Evolutionary conservation across 148 eudicot species (phyloP), one percentile per base, ranked within the genome.

Genomic region (Fagopyrum homotropicum): DNA sequence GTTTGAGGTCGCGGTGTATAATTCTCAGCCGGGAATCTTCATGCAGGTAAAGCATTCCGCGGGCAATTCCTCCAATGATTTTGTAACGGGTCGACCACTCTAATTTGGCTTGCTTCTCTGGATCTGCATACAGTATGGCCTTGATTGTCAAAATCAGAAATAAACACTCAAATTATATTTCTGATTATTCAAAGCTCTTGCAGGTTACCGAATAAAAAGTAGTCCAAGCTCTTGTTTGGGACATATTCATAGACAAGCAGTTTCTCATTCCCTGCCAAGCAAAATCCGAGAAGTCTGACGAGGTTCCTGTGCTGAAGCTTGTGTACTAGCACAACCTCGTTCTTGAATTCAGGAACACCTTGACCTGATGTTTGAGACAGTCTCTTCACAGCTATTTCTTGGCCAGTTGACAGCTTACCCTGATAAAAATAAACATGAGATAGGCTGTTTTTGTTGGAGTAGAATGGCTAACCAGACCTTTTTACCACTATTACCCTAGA

Each of bases 1-100:
- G 79, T 57, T 87, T 87, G 9, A 86, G 81, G 79, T 84, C 88
- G 12, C 84, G 80, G 57, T 86, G 87, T 48, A 86, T 77, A 17
- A 84, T 81, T 70, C 82, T 76, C 40, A 83, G 82, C n/a, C 86
- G 77, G 19, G 90, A 87, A 77, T 85, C 86, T 78, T 87, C 79
- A 72, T 83, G 86, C 7, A 87, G 81, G 71, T 85, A 85, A 19
- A 87, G 81, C 81, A 87, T 75, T 49, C 90, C 85, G 47, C 85
- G 59, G 1, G 85, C 86, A n/a, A 85, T 71, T 5, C 90, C 90
- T 52, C 54, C 73, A 26, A 87, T 84, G 19, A 85, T 87, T 46
- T 84, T 81, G 72, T 72, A 79, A 17, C 86, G 82, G 9, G 22
- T 81, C 45, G 72, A 30, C 86, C 89, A 86, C 26, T 81, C 70